Percentiles rank a stretch among this genome's conserved stretches.
phyloP scores from a whole-genome alignment of 208 protist species.

The Wallacemonas rigidus region DNA sequence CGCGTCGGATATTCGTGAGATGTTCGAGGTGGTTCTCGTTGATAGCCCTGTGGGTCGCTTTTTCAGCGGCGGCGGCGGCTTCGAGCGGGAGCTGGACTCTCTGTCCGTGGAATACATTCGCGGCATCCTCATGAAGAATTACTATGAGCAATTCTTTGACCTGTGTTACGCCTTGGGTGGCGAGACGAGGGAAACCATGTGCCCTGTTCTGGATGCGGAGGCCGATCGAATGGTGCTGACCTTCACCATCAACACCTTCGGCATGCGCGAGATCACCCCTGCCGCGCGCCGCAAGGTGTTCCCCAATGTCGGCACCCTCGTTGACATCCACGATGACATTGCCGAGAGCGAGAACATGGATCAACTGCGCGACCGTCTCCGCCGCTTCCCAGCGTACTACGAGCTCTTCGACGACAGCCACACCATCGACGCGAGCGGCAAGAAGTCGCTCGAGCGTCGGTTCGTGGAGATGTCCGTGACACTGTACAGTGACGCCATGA shows the following conservation, averaged over 20 bases:
- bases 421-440: constrained; percentile 47
- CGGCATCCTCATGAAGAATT: constrained; percentile 98
- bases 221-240: constrained; percentile 97
- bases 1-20: constrained; percentile 90
- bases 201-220: constrained; percentile 93
- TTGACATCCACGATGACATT: constrained; percentile 89
- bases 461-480: constrained; percentile 87
- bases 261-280: constrained; percentile 84
- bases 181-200: constrained; percentile 91
- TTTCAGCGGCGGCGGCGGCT: constrained; percentile 77
- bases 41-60: constrained; percentile 95
- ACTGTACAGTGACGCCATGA: constrained; percentile 87
- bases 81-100: constrained; percentile 87
- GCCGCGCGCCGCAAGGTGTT: constrained; percentile 84
- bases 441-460: constrained; percentile 82
- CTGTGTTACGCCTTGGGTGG: constrained; percentile 92
- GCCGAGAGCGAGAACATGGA: constrained; percentile 81
- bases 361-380: constrained; percentile 78
- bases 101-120: constrained; percentile 98
- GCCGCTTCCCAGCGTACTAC: constrained; percentile 72
- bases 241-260: constrained; percentile 98
- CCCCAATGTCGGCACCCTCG: constrained; percentile 88
- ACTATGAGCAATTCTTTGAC: constrained; percentile 98
- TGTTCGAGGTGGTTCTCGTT: constrained; percentile 97
- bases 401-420: constrained; percentile 83